These are phyloP conservation scores for Rhodotorula sp. DNA, from an alignment of 1,284 basidiomycete species.

Conservation along the genomic window DNA sequence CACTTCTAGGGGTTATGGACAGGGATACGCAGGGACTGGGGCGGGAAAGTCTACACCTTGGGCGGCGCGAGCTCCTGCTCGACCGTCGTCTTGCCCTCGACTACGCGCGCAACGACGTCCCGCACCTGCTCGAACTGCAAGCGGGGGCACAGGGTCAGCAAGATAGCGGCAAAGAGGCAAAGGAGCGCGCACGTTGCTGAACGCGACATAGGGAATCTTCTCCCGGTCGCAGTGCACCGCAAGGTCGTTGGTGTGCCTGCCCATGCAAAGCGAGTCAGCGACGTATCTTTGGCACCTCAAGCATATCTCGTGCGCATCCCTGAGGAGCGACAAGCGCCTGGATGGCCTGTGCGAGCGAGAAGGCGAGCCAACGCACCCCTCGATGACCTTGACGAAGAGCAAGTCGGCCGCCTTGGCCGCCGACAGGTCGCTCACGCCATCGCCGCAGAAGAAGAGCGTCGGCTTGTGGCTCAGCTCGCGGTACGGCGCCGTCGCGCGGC, in stretches of 20 bases:
- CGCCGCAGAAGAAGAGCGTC: constrained; percentile 89
- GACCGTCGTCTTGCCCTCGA: constrained; percentile 57
- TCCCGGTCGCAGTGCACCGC: constrained; percentile 66
- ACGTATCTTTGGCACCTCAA: background rate
- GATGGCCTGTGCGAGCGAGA: background rate
- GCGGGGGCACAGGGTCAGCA: background rate
- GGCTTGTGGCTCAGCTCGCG: constrained; percentile 68
- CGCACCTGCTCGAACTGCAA: constrained; percentile 50
- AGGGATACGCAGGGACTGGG: background rate
- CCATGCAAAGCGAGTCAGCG: no score
- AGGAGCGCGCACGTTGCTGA: constrained; percentile 37
- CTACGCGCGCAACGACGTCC: constrained; percentile 62
- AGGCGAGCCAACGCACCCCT: constrained; percentile 55
- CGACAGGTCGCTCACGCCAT: constrained; percentile 86
- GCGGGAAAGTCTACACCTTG: constrained; percentile 23
- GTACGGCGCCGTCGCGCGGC: constrained; percentile 85
- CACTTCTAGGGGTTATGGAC: background rate
- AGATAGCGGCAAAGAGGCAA: background rate
- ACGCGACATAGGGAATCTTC: constrained; percentile 53
- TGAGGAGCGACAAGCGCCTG: no score
- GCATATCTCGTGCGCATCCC: no score
- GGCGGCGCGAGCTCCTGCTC: constrained; percentile 49
- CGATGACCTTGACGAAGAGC: constrained; percentile 81
- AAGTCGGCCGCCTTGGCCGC: constrained; percentile 86
- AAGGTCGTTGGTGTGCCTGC: constrained; percentile 71